A percentile compares a stretch with the other conserved stretches of the same genome.
phyloP scores from a whole-genome alignment of 2,329 filamentous ascomycete species.

The Fusarium nurragi region DNA sequence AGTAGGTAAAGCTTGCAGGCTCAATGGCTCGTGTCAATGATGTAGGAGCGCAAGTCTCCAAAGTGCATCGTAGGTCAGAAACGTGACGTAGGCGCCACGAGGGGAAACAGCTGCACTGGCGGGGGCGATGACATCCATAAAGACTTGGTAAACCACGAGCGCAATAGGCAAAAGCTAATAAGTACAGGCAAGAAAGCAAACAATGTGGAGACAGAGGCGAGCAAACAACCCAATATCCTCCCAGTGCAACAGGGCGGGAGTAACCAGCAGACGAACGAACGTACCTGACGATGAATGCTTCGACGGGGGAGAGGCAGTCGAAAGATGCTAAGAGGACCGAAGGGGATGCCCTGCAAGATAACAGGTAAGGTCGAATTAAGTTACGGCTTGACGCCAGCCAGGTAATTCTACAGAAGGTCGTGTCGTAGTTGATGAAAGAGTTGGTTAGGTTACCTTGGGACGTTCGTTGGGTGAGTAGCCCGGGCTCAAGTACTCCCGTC shows the following conservation, averaged over 20 bases:
- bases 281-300: constrained; percentile 27
- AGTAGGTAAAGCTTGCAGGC: constrained; percentile 1
- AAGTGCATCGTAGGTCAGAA: constrained; percentile 30
- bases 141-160: constrained; percentile 5
- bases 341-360: background rate
- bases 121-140: constrained; percentile 16
- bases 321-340: background rate
- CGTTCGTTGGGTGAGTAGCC: constrained; percentile 23
- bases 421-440: constrained; percentile 37
- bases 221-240: background rate
- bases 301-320: background rate
- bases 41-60: constrained; percentile 13
- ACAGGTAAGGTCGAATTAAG: constrained; percentile 14
- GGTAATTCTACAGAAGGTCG: constrained; percentile 25
- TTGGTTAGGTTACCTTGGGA: constrained; percentile 21
- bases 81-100: constrained; percentile 41
- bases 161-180: background rate
- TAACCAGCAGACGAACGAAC: constrained; percentile 15
- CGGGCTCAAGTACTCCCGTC: background rate
- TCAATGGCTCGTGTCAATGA: constrained; percentile 3
- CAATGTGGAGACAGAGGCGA: background rate
- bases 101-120: constrained; percentile 24
- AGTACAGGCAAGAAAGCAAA: background rate
- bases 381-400: constrained; percentile 13
- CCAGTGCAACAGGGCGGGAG: constrained; percentile 2